These are phyloP conservation scores for Aspergillus saccharolyticus DNA, from an alignment of 495 filamentous ascomycete species.

Conservation along the genomic window DNA sequence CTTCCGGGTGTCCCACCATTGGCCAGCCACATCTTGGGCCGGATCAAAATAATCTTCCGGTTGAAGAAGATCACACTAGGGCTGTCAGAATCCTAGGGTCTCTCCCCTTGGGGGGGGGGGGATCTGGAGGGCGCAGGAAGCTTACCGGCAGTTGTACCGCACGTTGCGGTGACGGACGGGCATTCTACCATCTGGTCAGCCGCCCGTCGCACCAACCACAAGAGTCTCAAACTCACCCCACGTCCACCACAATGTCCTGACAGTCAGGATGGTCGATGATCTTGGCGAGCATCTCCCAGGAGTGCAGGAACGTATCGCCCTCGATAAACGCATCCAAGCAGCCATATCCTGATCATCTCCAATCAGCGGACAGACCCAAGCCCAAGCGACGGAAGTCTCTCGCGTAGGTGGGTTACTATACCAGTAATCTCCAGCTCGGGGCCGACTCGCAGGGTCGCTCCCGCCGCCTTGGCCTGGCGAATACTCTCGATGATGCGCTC, in stretches of 20 bases:
- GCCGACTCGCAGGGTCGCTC: slow-evolving; percentile 69
- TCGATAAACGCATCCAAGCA: slow-evolving; percentile 64
- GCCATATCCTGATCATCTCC: slow-evolving; percentile 51
- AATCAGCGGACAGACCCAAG: not conserved
- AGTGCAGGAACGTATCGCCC: slow-evolving; percentile 55
- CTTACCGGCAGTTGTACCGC: slow-evolving; percentile 64
- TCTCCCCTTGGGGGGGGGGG: too few relatives aligned
- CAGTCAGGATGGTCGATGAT: slow-evolving; percentile 62
- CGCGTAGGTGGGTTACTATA: too few relatives aligned
- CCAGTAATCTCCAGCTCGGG: slow-evolving; percentile 66
- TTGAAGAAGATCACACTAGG: slow-evolving; percentile 56
- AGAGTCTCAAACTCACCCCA: slow-evolving; percentile 37
- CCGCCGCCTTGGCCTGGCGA: slow-evolving; percentile 60
- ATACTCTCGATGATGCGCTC: slow-evolving; percentile 74
- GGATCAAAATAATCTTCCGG: slow-evolving; percentile 64
- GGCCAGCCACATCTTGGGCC: slow-evolving; percentile 81
- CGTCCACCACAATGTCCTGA: slow-evolving; percentile 74
- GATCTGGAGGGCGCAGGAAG: too few relatives aligned
- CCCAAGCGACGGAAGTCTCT: too few relatives aligned
- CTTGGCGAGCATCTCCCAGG: slow-evolving; percentile 63
- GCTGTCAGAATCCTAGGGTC: too few relatives aligned
- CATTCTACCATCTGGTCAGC: slow-evolving; percentile 27
- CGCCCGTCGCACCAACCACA: not conserved
- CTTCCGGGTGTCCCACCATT: slow-evolving; percentile 45
- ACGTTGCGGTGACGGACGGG: slow-evolving; percentile 59